phyloP scores from a whole-genome alignment of 176 grass and related monocot species.

The Dendrocalamus sinicus region DNA sequence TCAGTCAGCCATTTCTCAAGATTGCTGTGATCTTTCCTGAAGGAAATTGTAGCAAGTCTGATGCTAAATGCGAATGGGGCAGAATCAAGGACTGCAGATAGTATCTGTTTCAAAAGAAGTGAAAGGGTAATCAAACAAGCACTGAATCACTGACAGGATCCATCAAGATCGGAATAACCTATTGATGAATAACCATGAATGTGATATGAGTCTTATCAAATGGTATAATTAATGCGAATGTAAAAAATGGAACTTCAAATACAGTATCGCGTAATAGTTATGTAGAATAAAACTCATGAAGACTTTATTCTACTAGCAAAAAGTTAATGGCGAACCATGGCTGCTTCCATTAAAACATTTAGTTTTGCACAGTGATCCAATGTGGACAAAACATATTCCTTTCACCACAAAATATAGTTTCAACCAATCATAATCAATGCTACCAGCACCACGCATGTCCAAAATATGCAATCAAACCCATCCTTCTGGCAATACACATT shows the following conservation, averaged over 20 bases:
- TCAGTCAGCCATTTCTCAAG: slow-evolving; percentile 93
- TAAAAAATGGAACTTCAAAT: slow-evolving; percentile 15
- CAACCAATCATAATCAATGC: slow-evolving; percentile 13
- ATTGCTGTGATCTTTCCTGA: slow-evolving; percentile 68
- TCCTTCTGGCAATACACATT: slow-evolving; percentile 11
- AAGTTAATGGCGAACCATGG: not conserved
- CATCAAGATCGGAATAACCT: not conserved
- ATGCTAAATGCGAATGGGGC: slow-evolving; percentile 78
- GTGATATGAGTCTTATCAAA: not conserved
- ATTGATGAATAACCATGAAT: slow-evolving; percentile 5
- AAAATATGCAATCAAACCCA: slow-evolving; percentile 23
- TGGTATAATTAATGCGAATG: not conserved
- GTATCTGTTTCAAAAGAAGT: slow-evolving; percentile 68
- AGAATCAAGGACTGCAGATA: slow-evolving; percentile 71
- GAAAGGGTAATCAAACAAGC: slow-evolving; percentile 26
- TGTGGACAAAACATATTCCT: not conserved
- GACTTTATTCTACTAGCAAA: slow-evolving; percentile 5
- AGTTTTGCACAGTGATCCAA: not conserved
- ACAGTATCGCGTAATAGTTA: not conserved
- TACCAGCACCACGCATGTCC: not conserved
- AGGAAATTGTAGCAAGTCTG: slow-evolving; percentile 73
- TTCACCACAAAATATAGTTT: not conserved
- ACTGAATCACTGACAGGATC: slow-evolving; percentile 1
- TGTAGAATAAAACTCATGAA: not conserved
- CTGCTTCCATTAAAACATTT: slow-evolving; percentile 21